Percentiles rank a stretch among this genome's conserved stretches.
These are phyloP conservation scores for Fusarium newnesense DNA, from an alignment of 2,329 filamentous ascomycete species.

Conservation along the genomic window DNA sequence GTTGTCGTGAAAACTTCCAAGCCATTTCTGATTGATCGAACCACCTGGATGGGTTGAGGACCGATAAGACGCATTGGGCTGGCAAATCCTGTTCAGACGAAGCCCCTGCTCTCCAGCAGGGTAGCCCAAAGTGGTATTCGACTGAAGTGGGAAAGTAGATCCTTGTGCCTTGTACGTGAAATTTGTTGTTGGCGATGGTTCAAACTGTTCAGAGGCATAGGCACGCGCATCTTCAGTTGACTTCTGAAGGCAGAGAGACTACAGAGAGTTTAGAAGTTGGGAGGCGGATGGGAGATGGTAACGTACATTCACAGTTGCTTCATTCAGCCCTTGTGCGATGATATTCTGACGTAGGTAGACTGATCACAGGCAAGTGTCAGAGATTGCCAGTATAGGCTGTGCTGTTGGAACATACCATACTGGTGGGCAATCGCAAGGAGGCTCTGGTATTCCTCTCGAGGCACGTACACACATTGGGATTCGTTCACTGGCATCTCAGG, in stretches of 20 bases:
- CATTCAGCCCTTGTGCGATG: slow-evolving; percentile 58
- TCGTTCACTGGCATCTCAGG: not conserved
- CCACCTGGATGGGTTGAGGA: not conserved
- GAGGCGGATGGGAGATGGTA: not conserved
- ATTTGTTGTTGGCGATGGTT: not conserved
- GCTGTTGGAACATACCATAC: slow-evolving; percentile 59
- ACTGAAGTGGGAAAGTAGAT: not conserved
- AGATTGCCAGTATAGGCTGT: not conserved
- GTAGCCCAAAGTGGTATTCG: not conserved
- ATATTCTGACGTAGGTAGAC: slow-evolving; percentile 55
- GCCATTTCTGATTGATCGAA: not conserved
- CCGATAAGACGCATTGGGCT: not conserved
- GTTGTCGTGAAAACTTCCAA: not conserved
- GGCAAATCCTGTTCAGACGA: not conserved
- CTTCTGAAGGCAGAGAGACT: slow-evolving; percentile 23
- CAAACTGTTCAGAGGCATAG: not conserved
- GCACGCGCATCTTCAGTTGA: not conserved
- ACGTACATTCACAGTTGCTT: slow-evolving; percentile 59
- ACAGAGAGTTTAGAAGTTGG: not conserved
- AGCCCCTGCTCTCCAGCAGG: not conserved
- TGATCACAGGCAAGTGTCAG: slow-evolving; percentile 15
- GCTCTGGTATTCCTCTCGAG: slow-evolving; percentile 69
- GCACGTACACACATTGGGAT: slow-evolving; percentile 60
- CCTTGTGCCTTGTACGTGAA: not conserved
- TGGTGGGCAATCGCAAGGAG: slow-evolving; percentile 63